A percentile compares a stretch with the other conserved stretches of the same genome.
These are phyloP conservation scores for Coemansia sp. DNA, from an alignment of 192 early-diverging fungal genomes.

Conservation along the genomic window DNA sequence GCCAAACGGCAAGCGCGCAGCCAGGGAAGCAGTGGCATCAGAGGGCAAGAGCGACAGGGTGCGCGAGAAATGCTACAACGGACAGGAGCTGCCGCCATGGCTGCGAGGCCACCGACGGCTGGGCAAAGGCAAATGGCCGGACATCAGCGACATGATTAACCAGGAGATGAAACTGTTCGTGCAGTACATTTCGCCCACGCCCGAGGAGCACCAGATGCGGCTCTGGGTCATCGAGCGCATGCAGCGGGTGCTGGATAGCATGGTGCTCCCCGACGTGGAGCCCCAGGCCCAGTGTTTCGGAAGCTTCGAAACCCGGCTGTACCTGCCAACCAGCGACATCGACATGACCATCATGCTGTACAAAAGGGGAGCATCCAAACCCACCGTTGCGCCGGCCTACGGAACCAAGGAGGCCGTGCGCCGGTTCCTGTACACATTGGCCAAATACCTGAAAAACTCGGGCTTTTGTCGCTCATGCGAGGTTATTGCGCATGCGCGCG, in stretches of 20 bases:
- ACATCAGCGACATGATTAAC: conserved; percentile 52
- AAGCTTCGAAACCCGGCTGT: conserved; percentile 84
- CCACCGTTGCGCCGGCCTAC: conserved; percentile 16
- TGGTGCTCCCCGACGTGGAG: conserved; percentile 34
- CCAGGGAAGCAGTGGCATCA: background rate
- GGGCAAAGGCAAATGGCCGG: conserved; percentile 38
- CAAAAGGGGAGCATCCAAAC: conserved; percentile 7
- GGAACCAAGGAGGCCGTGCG: conserved; percentile 22
- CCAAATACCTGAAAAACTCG: conserved; percentile 43
- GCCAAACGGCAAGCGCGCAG: conserved; percentile 2
- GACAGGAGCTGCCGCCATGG: conserved; percentile 49
- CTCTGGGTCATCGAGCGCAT: conserved; percentile 68
- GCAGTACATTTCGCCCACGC: conserved; percentile 78
- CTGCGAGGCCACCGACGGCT: conserved; percentile 28
- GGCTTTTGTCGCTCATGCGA: conserved; percentile 54
- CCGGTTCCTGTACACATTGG: conserved; percentile 51
- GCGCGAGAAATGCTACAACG: conserved; percentile 48
- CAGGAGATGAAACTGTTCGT: conserved; percentile 78
- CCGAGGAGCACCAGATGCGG: conserved; percentile 78
- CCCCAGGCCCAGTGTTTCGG: conserved; percentile 70
- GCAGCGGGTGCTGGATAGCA: conserved; percentile 37
- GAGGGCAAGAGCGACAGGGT: background rate
- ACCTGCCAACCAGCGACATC: conserved; percentile 84
- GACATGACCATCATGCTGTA: conserved; percentile 57
- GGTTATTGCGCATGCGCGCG: conserved; percentile 70